phyloP scores from a whole-genome alignment of 495 filamentous ascomycete genomes.

The Bathelium albidoporum region DNA sequence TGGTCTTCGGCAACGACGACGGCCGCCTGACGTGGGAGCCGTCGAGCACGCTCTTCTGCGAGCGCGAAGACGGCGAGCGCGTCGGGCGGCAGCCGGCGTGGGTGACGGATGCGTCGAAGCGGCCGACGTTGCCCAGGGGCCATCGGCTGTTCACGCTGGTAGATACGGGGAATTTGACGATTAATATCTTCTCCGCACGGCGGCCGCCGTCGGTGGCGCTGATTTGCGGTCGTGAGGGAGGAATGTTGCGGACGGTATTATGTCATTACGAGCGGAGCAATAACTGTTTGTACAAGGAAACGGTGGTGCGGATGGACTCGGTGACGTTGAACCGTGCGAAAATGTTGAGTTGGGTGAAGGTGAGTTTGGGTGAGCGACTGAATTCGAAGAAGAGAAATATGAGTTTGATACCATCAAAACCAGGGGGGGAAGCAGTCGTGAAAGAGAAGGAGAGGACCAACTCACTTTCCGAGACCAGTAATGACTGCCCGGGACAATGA shows the following conservation, averaged over 20 bases:
- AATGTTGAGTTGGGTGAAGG: constrained; percentile 7
- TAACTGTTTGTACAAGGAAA: constrained; percentile 27
- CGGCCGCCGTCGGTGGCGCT: constrained; percentile 27
- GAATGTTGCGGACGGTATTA: constrained; percentile 31
- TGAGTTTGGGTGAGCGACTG: constrained; percentile 1
- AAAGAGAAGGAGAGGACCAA: neutral
- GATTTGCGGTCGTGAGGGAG: constrained; percentile 32
- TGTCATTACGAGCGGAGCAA: constrained; percentile 31
- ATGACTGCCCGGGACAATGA: neutral
- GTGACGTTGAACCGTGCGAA: constrained; percentile 4
- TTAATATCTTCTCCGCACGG: constrained; percentile 29
- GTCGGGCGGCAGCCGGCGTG: neutral
- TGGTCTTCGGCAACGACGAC: constrained; percentile 21
- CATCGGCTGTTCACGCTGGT: constrained; percentile 29
- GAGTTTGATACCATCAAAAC: neutral
- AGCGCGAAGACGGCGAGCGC: neutral
- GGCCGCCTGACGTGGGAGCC: constrained; percentile 5
- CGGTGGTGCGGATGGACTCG: constrained; percentile 29
- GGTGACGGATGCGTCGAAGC: neutral
- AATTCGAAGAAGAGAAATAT: neutral
- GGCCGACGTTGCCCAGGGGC: neutral
- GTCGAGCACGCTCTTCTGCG: constrained; percentile 4
- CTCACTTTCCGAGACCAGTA: neutral
- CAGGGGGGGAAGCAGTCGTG: neutral
- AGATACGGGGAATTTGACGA: constrained; percentile 31